Conservation (phyloP, 2,329 filamentous ascomycete genomes). For the Pseudohalonectria lignicola region DNA sequence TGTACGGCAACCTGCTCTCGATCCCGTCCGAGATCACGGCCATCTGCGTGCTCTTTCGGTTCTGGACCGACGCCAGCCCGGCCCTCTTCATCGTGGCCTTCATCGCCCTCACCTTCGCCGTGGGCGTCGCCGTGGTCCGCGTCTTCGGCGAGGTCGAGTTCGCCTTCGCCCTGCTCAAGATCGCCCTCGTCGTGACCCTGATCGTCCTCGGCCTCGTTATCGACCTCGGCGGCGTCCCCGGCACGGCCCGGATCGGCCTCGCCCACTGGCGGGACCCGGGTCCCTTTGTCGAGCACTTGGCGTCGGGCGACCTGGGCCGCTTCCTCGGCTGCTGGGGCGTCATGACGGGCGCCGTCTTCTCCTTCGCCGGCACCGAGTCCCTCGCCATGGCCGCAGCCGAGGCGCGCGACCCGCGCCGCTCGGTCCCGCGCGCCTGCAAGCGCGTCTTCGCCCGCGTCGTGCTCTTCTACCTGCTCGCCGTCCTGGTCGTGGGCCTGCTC, state of each 20-base stretch:
- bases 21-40: constrained; percentile 37
- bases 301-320: constrained; percentile 40
- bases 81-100: constrained; percentile 41
- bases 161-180: constrained; percentile 51
- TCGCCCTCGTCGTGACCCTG: constrained; percentile 63
- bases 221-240: constrained; percentile 54
- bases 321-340: constrained; percentile 62
- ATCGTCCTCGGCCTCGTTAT: constrained; percentile 68
- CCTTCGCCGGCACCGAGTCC: constrained; percentile 63
- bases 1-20: constrained; percentile 19
- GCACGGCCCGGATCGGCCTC: constrained; percentile 63
- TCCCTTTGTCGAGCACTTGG: constrained; percentile 52
- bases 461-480: constrained; percentile 50
- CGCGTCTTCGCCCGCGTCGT: constrained; percentile 70
- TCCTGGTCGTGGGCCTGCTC: constrained; percentile 59
- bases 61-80: constrained; percentile 51
- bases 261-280: constrained; percentile 59
- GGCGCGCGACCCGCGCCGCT: constrained; percentile 59
- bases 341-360: constrained; percentile 56
- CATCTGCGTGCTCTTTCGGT: constrained; percentile 45
- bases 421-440: constrained; percentile 62
- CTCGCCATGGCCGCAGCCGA: constrained; percentile 70
- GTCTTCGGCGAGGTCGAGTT: constrained; percentile 51
- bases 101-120: constrained; percentile 39
- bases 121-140: constrained; percentile 46